These are phyloP conservation scores for Podospora conica DNA, from an alignment of 495 filamentous ascomycete species.

Conservation along the genomic window DNA sequence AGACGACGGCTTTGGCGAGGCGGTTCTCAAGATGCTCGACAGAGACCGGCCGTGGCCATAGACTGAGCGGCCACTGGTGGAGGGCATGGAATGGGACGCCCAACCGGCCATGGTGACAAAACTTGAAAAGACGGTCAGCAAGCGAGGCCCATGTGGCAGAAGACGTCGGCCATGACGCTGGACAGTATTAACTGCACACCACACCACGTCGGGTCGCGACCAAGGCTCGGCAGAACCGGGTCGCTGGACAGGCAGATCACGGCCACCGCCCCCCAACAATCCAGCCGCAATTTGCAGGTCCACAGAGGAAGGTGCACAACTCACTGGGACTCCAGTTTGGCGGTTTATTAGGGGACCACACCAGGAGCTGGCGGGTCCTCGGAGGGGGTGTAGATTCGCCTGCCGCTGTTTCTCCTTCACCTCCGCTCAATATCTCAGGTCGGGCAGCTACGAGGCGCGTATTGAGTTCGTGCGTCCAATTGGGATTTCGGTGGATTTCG, in stretches of 20 bases:
- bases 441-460: neutral
- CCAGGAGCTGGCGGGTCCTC: conserved; percentile 31
- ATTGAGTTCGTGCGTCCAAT: neutral
- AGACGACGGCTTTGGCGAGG: conserved; percentile 20
- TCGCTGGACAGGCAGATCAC: neutral
- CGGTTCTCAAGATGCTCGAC: conserved; percentile 38
- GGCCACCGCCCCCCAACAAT: neutral
- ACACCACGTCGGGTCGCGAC: neutral
- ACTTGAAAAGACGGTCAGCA: conserved; percentile 36
- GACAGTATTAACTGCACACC: conserved; percentile 1
- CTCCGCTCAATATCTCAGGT: neutral
- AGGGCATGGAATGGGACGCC: conserved; percentile 38
- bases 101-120: conserved; percentile 46
- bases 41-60: conserved; percentile 47
- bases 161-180: neutral
- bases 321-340: conserved; percentile 29
- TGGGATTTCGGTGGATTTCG: neutral
- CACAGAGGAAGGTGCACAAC: conserved; percentile 14
- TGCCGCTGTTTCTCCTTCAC: neutral
- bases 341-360: conserved; percentile 22
- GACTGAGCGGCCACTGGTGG: conserved; percentile 27
- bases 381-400: conserved; percentile 4
- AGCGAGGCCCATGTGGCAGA: conserved; percentile 19
- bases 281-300: neutral
- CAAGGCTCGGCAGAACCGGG: neutral